Evolutionary conservation across 805 yeast genomes (phyloP), one percentile per base, ranked within the genome.

Genomic region (Starmerella apicola): DNA sequence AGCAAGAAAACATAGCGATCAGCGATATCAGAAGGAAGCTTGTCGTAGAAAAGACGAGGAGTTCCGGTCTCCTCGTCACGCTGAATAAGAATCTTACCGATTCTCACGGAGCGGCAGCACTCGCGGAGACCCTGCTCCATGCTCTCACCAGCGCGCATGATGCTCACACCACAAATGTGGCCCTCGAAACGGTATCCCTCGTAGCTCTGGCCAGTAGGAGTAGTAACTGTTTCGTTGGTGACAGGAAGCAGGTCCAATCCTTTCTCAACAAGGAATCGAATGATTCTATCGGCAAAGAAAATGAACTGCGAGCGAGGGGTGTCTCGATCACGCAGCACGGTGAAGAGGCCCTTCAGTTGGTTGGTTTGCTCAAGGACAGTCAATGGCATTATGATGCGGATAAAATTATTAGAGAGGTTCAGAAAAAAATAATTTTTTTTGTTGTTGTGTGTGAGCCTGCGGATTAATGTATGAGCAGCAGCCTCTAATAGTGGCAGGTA

Each of bases 101-200:
- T 81, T 57, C 97, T 72, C 28, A 91, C 98, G 9, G 94, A 80
- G 50, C 98, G 73, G 60, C 97, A 85, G 63, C 98, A 88, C 60
- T 88, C 97, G 60, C 99, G 76, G 49, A 91, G 68, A 25, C 97
- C 98, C 69, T 84, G 94, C 63, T 91, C 99, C 99, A 91, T 91
- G 32, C 94, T 80, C 62, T 91, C 99, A 50, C 99, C 99, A 4
- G 99, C 99, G 59, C 99, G 73, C 54, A 91, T 93, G 57, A 91
- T 91, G 15, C 95, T 84, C 27, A 91, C 99, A 50, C 99, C 99
- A 60, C 97, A 88, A 45, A 91, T 91, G 62, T 83, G 85, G 32
- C 98, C 97, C 54, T 74, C 64, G 60, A 88, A 88, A 44, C 70
- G 67, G 42, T 79, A 78, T 12, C 99, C 99, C 3, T 72, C 68